Conservation (phyloP, 2,329 filamentous ascomycete genomes). For the Neonectria punicea region DNA sequence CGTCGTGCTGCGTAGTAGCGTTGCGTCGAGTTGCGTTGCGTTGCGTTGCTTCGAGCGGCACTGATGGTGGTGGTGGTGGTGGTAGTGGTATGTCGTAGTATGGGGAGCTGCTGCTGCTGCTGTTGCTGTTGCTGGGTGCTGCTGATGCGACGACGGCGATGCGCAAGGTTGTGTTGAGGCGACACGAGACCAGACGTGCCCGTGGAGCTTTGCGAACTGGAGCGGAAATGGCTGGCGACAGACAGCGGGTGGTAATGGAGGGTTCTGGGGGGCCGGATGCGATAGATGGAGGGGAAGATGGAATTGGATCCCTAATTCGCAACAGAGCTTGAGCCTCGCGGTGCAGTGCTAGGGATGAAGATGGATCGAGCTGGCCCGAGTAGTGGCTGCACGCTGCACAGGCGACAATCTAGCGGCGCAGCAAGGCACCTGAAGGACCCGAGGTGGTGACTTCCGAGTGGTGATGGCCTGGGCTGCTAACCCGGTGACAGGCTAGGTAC, state of each 20-base stretch:
- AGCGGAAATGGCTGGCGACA: conserved; percentile 29
- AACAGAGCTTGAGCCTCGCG: not conserved
- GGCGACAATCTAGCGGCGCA: conserved; percentile 17
- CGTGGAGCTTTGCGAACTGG: conserved; percentile 31
- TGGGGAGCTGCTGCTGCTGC: conserved; percentile 1
- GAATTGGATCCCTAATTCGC: no score
- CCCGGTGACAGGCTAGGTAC: conserved; percentile 15
- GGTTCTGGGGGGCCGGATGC: not conserved
- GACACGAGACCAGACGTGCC: conserved; percentile 45
- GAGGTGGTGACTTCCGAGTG: conserved; percentile 6
- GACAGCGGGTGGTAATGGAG: conserved; percentile 33
- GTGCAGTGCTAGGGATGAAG: not conserved
- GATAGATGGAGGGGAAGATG: conserved; percentile 1
- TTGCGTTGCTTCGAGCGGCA: conserved; percentile 30
- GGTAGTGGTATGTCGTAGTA: no score
- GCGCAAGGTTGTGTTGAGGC: conserved; percentile 37
- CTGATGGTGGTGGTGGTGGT: conserved; percentile 17
- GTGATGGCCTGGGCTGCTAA: no score
- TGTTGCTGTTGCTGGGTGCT: conserved; percentile 1
- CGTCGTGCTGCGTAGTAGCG: conserved; percentile 36
- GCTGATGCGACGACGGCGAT: conserved; percentile 32
- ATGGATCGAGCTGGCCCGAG: not conserved
- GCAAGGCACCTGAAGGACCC: conserved; percentile 12
- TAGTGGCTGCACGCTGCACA: conserved; percentile 3
- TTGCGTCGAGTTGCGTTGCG: conserved; percentile 31